A percentile compares a stretch with the other conserved stretches of the same genome.
These are phyloP conservation scores for Ceriops decandra DNA, from an alignment of 345 rosid species.

Conservation along the genomic window DNA sequence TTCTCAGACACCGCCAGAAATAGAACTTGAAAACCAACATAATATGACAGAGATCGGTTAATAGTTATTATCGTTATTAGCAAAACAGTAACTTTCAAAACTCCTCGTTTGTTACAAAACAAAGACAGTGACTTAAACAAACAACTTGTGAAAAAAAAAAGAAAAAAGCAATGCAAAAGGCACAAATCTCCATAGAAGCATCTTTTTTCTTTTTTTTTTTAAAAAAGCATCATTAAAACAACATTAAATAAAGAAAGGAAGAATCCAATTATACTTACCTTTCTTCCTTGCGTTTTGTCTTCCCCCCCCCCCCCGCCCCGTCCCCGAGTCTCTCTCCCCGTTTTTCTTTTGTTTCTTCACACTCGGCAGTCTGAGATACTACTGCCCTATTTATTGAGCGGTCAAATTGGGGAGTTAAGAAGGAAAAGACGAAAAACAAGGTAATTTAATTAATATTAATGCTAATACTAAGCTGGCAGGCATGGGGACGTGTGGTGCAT, in stretches of 20 bases:
- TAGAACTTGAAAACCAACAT: no score
- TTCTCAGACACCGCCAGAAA: no score
- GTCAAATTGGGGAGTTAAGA: not conserved
- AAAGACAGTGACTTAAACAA: not conserved
- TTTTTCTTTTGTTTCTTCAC: not conserved
- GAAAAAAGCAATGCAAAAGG: not conserved
- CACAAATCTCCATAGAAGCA: not conserved
- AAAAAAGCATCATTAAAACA: no score
- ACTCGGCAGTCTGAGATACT: not conserved
- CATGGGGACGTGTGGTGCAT: constrained; percentile 4
- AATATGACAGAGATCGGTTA: no score
- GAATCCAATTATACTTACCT: not conserved
- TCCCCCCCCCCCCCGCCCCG: not conserved
- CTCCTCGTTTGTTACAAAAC: no score
- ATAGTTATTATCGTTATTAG: no score
- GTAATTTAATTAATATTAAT: not conserved
- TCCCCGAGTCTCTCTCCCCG: not conserved
- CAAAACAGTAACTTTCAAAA: no score
- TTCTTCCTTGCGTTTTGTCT: not conserved
- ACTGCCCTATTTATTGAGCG: not conserved
- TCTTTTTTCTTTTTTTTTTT: no score
- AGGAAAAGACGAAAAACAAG: not conserved
- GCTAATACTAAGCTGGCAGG: constrained; percentile 11
- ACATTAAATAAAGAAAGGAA: not conserved
- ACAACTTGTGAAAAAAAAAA: not conserved